phyloP scores from a whole-genome alignment of 2,329 filamentous ascomycete species.

The Cryphonectria naterciae region DNA sequence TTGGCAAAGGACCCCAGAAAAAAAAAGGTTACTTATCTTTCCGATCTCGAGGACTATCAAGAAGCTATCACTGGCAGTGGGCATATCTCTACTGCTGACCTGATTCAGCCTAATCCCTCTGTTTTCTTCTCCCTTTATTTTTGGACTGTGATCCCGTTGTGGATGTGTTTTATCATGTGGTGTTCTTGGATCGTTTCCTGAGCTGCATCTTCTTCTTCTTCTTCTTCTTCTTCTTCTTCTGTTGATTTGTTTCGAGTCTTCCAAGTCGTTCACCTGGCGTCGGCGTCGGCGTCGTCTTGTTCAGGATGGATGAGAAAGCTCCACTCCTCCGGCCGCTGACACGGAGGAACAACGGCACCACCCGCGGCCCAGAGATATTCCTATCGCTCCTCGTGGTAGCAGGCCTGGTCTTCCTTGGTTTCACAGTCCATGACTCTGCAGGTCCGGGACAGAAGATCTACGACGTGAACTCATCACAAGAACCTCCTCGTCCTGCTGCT shows the following conservation, averaged over 20 bases:
- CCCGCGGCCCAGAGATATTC: conserved; percentile 16
- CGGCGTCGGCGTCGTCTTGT: background rate
- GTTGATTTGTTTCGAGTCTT: background rate
- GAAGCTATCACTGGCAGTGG: conserved; percentile 8
- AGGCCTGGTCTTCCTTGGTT: conserved; percentile 14
- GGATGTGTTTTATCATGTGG: conserved; percentile 1
- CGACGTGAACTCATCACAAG: background rate
- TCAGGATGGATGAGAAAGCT: conserved; percentile 25
- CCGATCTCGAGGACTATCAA: conserved; percentile 21
- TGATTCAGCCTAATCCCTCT: conserved; percentile 5
- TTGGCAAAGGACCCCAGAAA: background rate
- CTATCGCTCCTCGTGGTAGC: conserved; percentile 16
- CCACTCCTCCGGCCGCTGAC: conserved; percentile 22
- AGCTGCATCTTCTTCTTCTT: background rate
- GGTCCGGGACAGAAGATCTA: conserved; percentile 23
- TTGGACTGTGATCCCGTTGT: background rate
- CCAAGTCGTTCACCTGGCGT: background rate
- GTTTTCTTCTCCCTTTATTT: background rate
- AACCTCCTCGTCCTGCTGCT: too few relatives aligned
- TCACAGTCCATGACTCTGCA: conserved; percentile 22
- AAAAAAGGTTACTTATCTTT: conserved; percentile 20
- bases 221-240: background rate
- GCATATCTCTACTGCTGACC: background rate
- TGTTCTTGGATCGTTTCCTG: background rate
- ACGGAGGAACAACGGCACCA: conserved; percentile 14